phyloP scores from a whole-genome alignment of 164 flowering plant species.

The Brasenia schreberi region DNA sequence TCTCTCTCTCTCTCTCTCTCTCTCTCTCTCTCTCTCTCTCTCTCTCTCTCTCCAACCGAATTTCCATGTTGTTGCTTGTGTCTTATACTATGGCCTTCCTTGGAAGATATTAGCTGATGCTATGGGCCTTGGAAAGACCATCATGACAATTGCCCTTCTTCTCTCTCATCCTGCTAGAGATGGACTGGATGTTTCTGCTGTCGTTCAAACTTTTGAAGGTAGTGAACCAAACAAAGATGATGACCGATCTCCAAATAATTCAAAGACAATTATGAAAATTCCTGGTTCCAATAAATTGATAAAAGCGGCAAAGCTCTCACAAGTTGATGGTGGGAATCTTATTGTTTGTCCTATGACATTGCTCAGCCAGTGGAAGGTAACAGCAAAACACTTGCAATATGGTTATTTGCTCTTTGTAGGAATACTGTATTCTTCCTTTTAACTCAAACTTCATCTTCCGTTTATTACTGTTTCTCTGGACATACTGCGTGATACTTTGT shows the following conservation, averaged over 20 bases:
- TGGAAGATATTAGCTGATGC: conserved; percentile 98
- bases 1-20: background rate
- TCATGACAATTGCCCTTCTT: conserved; percentile 88
- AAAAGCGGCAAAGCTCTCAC: conserved; percentile 26
- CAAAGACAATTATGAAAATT: conserved; percentile 28
- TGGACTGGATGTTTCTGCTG: conserved; percentile 22
- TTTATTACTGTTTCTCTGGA: too few species aligned
- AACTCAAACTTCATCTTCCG: too few species aligned
- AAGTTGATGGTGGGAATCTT: conserved; percentile 60
- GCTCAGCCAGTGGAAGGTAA: conserved; percentile 97
- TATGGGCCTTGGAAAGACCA: conserved; percentile 99
- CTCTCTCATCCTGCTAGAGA: conserved; percentile 48
- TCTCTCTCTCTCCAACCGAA: too few species aligned
- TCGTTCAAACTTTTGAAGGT: conserved; percentile 21
- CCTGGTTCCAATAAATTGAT: conserved; percentile 45
- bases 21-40: background rate
- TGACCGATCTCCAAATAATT: conserved; percentile 26
- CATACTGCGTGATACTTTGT: too few species aligned
- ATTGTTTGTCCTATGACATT: conserved; percentile 95
- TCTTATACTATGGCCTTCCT: conserved; percentile 3
- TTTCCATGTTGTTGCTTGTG: conserved; percentile 19
- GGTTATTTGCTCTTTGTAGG: too few species aligned
- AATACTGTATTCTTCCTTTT: too few species aligned
- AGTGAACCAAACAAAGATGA: conserved; percentile 15
- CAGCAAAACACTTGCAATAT: background rate